Evolutionary conservation across 1,284 basidiomycete genomes (phyloP).

Genomic region (Sporisorium scitamineum): DNA sequence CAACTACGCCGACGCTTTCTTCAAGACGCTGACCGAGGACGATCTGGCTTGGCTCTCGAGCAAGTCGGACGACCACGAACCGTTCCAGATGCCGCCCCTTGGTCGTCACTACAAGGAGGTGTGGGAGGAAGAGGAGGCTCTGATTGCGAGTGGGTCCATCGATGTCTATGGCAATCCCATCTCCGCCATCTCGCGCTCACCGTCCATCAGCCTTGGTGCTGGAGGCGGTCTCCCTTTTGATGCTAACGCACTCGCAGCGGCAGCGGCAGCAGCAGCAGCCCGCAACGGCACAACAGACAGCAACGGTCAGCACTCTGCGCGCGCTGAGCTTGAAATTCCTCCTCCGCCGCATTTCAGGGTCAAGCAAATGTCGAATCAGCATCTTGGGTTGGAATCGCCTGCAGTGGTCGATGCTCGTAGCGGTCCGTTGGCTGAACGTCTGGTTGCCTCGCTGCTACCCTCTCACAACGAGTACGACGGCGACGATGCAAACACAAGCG

Average conservation of each 20-base stretch:
- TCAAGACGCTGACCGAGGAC: conserved; percentile 68
- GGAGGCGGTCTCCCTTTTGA: conserved; percentile 41
- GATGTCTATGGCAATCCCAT: conserved; percentile 45
- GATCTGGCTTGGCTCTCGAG: conserved; percentile 67
- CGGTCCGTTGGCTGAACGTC: conserved; percentile 59
- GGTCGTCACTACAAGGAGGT: conserved; percentile 86
- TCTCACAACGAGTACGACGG: conserved; percentile 16
- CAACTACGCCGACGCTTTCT: conserved; percentile 65
- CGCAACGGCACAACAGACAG: conserved; percentile 24
- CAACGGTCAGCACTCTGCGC: conserved; percentile 5
- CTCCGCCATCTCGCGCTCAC: conserved; percentile 24
- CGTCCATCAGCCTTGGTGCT: conserved; percentile 36
- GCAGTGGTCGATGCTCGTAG: conserved; percentile 57
- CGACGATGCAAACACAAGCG: conserved; percentile 8
- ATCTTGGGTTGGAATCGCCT: conserved; percentile 49
- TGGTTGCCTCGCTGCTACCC: conserved; percentile 57
- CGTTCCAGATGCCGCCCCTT: conserved; percentile 85
- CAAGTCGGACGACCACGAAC: conserved; percentile 81
- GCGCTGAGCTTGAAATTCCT: conserved; percentile 44
- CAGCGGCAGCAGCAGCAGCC: background rate
- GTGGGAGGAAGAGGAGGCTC: conserved; percentile 89
- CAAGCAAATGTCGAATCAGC: conserved; percentile 55
- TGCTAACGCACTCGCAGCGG: conserved; percentile 17
- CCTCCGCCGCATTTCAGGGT: conserved; percentile 51
- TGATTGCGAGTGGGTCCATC: conserved; percentile 62